These are phyloP conservation scores for Quambalaria eucalypti DNA, from an alignment of 1,284 basidiomycete genomes.

Conservation along the genomic window DNA sequence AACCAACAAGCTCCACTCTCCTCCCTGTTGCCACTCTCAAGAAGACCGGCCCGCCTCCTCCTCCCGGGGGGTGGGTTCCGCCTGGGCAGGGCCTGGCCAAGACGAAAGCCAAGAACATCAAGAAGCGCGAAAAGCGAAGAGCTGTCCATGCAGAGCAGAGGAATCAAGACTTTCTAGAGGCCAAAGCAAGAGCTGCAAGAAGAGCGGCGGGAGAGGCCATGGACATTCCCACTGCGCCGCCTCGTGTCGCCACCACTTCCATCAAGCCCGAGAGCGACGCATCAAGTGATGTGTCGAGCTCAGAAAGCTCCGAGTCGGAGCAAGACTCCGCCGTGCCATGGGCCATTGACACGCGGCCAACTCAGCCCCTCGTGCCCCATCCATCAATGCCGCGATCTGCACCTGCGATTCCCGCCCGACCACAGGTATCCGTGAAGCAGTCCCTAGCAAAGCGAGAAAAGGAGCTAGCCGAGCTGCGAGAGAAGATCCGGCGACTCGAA, in stretches of 20 bases:
- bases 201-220: neutral
- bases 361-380: too few relatives aligned
- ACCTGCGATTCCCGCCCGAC: too few relatives aligned
- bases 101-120: neutral
- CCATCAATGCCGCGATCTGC: neutral
- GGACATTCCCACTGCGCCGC: neutral
- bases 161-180: neutral
- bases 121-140: neutral
- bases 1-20: neutral
- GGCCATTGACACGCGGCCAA: too few relatives aligned
- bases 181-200: neutral
- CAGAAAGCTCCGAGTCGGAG: too few relatives aligned
- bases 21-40: neutral
- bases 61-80: neutral
- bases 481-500: neutral
- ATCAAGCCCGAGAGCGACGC: neutral
- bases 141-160: too few relatives aligned
- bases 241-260: neutral
- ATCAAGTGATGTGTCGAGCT: too few relatives aligned
- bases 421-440: too few relatives aligned
- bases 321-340: too few relatives aligned
- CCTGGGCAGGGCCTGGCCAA: neutral
- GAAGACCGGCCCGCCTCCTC: neutral
- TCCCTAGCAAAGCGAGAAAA: neutral
- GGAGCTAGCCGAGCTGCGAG: neutral